Evolutionary conservation across 768 basidiomycete species (phyloP).

Genomic region (Mycena haematopus): DNA sequence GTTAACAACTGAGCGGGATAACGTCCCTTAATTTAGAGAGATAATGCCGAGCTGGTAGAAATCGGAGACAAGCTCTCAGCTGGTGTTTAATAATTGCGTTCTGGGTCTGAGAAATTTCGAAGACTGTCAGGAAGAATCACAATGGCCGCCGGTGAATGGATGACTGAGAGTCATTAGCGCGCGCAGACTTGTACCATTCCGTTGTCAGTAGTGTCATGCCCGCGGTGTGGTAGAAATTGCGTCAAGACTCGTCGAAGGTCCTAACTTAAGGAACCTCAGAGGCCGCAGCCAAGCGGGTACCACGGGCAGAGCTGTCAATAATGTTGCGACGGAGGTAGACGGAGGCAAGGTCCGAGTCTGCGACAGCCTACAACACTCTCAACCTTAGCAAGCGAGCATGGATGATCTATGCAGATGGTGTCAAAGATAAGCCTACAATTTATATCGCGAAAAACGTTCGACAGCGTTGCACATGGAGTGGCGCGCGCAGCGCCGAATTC

Average conservation of each 20-base stretch:
- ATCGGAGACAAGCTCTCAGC: neutral
- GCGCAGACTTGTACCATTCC: neutral
- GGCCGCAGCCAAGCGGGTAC: neutral
- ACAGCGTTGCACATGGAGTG: conserved; percentile 8
- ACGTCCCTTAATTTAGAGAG: neutral
- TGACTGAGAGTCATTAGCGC: conserved; percentile 3
- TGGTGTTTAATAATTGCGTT: neutral
- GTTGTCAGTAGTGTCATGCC: neutral
- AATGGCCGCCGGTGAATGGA: conserved; percentile 8
- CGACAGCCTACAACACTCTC: neutral
- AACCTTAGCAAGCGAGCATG: neutral
- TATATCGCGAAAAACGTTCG: neutral
- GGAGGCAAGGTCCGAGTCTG: too few relatives aligned
- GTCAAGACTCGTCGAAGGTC: too few relatives aligned
- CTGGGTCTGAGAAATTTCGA: conserved; percentile 5
- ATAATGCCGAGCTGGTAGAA: conserved; percentile 1
- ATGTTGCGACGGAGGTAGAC: too few relatives aligned
- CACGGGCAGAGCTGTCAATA: neutral
- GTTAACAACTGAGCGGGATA: conserved; percentile 2
- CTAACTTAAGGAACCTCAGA: too few relatives aligned
- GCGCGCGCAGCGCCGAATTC: neutral
- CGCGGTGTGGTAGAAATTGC: too few relatives aligned
- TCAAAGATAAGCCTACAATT: conserved; percentile 6
- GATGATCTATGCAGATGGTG: conserved; percentile 2
- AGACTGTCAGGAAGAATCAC: neutral